A percentile compares a stretch with the other conserved stretches of the same genome.
phyloP scores from a whole-genome alignment of 1,139 yeast species.

The Petasospora rhodanensis region DNA sequence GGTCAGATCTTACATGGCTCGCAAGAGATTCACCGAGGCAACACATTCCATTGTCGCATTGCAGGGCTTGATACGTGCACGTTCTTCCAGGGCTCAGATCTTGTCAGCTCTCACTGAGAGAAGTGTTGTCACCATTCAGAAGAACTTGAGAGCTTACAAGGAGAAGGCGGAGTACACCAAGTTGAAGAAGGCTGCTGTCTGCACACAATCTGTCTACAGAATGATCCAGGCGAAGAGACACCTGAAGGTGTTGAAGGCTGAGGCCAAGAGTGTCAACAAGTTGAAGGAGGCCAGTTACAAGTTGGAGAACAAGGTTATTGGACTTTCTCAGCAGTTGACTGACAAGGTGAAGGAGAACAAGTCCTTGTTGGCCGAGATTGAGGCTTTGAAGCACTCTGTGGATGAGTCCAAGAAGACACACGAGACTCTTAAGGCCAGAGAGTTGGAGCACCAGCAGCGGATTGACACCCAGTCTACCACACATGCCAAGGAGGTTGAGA shows the following conservation, averaged over 20 bases:
- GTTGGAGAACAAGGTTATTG: slow-evolving; percentile 93
- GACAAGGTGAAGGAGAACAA: slow-evolving; percentile 77
- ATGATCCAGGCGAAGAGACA: slow-evolving; percentile 68
- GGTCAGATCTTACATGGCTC: slow-evolving; percentile 60
- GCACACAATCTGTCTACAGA: slow-evolving; percentile 76
- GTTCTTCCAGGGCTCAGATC: slow-evolving; percentile 48
- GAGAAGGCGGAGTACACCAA: slow-evolving; percentile 18
- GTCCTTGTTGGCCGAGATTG: slow-evolving; percentile 59
- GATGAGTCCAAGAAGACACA: slow-evolving; percentile 57
- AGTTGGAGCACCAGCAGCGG: slow-evolving; percentile 47
- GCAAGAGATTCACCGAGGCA: slow-evolving; percentile 42
- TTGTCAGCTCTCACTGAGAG: slow-evolving; percentile 45
- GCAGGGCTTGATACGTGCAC: slow-evolving; percentile 70
- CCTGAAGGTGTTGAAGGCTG: slow-evolving; percentile 61
- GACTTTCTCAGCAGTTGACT: slow-evolving; percentile 80
- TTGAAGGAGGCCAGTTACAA: slow-evolving; percentile 88
- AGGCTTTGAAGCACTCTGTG: slow-evolving; percentile 49
- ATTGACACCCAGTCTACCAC: slow-evolving; percentile 41
- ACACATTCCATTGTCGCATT: slow-evolving; percentile 49
- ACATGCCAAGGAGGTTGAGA: slow-evolving; percentile 48
- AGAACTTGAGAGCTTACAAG: slow-evolving; percentile 25
- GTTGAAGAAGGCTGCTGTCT: slow-evolving; percentile 48
- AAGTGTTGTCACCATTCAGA: slow-evolving; percentile 72
- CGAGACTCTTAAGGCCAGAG: slow-evolving; percentile 51
- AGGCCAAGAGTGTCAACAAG: slow-evolving; percentile 88